phyloP scores from a whole-genome alignment of 768 basidiomycete genomes.

The Lactarius vividus region DNA sequence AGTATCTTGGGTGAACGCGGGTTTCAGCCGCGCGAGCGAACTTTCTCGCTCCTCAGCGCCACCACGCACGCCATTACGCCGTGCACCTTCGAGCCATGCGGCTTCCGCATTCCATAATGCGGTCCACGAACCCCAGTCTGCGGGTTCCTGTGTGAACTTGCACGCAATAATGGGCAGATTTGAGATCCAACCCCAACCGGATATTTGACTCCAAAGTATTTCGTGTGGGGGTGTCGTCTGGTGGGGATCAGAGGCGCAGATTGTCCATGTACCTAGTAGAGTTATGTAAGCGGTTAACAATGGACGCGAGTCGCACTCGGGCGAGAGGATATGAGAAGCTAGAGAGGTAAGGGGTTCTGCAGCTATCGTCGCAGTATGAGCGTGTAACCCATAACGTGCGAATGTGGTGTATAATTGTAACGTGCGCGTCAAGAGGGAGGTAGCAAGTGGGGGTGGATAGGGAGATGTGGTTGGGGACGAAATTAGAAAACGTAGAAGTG shows the following conservation, averaged over 20 bases:
- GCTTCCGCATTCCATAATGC: slow-evolving; percentile 51
- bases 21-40: slow-evolving; percentile 37
- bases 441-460: slow-evolving; percentile 39
- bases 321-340: slow-evolving; percentile 44
- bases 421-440: slow-evolving; percentile 51
- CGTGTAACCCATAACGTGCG: slow-evolving; percentile 75
- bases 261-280: slow-evolving; percentile 68
- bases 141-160: slow-evolving; percentile 36
- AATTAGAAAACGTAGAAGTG: slow-evolving; percentile 70
- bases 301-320: slow-evolving; percentile 36
- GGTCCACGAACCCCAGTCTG: slow-evolving; percentile 33
- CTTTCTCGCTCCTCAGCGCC: slow-evolving; percentile 62
- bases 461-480: slow-evolving; percentile 48
- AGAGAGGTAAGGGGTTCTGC: slow-evolving; percentile 53
- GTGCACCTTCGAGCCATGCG: slow-evolving; percentile 76
- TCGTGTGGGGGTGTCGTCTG: slow-evolving; percentile 82
- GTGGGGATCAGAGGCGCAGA: slow-evolving; percentile 90
- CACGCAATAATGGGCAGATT: slow-evolving; percentile 46
- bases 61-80: slow-evolving; percentile 62
- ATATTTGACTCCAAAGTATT: slow-evolving; percentile 84
- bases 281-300: slow-evolving; percentile 53
- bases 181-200: slow-evolving; percentile 72
- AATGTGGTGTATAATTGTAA: slow-evolving; percentile 63
- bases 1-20: slow-evolving; percentile 40
- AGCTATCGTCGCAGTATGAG: slow-evolving; percentile 65